These are phyloP conservation scores for Parmelia sp. DNA, from an alignment of 495 filamentous ascomycete genomes.

Conservation along the genomic window DNA sequence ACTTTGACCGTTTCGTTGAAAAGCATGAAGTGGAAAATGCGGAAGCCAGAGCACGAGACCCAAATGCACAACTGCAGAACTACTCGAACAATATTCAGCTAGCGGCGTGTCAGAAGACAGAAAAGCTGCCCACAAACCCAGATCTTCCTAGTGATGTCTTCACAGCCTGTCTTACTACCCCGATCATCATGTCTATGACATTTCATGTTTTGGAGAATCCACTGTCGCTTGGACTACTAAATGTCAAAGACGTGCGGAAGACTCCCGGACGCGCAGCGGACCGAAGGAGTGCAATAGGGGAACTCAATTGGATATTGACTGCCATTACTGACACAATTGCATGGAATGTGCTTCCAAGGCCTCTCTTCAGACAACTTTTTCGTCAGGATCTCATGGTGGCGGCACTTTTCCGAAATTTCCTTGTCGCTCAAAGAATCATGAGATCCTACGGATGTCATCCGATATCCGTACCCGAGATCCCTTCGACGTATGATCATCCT, in stretches of 20 bases:
- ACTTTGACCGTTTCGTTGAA: conserved; percentile 88
- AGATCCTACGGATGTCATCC: conserved; percentile 89
- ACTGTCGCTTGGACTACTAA: conserved; percentile 64
- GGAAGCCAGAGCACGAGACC: conserved; percentile 65
- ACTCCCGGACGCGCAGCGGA: conserved; percentile 84
- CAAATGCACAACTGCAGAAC: conserved; percentile 61
- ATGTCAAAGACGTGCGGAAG: conserved; percentile 68
- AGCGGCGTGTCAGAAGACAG: conserved; percentile 79
- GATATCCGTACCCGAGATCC: conserved; percentile 79
- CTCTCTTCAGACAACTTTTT: conserved; percentile 93
- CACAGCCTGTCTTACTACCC: conserved; percentile 90
- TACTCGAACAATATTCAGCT: conserved; percentile 82
- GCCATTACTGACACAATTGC: conserved; percentile 98
- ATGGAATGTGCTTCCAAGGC: conserved; percentile 86
- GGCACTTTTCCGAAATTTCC: conserved; percentile 90
- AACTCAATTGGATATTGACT: conserved; percentile 99
- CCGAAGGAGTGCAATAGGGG: conserved; percentile 87
- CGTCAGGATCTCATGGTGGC: conserved; percentile 99
- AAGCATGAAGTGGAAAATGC: conserved; percentile 84
- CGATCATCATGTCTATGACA: conserved; percentile 91
- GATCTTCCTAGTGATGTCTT: conserved; percentile 92
- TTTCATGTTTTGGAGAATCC: conserved; percentile 94
- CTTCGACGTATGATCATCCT: conserved; percentile 85
- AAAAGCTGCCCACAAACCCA: conserved; percentile 95
- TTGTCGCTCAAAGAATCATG: conserved; percentile 94